Base-by-base conservation (phyloP, 352 stramenopile species). In the Phytophthora fragariaefolia region DNA sequence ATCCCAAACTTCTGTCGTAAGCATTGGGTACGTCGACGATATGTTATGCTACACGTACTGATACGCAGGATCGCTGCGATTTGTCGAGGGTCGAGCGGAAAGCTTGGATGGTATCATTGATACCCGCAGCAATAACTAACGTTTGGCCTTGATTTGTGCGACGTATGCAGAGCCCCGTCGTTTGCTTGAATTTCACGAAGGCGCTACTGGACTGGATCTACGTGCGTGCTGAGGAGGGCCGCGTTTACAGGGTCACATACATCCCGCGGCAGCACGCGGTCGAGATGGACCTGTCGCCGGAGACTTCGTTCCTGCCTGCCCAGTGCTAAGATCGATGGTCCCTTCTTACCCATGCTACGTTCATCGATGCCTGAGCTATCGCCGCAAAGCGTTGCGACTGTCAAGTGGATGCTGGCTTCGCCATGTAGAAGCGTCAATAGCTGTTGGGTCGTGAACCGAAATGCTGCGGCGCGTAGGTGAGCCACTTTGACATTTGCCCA, bases 131-230 rank as follows among this genome's bases (percentile, higher is more conserved):
- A 18, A 47, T 26, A 22, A 28, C 43, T 73, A 58, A 77, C 64
- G 64, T 23, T 36, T 62, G 56, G 49, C 47, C 65, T 64, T 69
- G 58, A 17, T 28, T 53, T 64, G 23, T 27, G 23, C 23, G 20
- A 24, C 60, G 47, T 34, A 30, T 63, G n/a, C 54, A 75, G 66
- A 75, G 74, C 20, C 81, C 78, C 32, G 67, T 76, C 42, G 86
- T 87, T 54, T 94, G 86, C 52, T 70, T 94, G 50, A 82, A 79
- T 55, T 92, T 94, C 49, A 83, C 82, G 10, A 82, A 86, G 28
- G 56, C 47, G 28, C 64, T 92, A 57, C 73, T 94, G 38, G 73
- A 82, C 59, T 92, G 86, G 83, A 66, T 92, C 38, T 75, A 74
- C 36, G 76, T 75, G 6, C 63, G 76, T 23, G 53, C 70, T 45